Percentiles rank a stretch among this genome's conserved stretches.
phyloP scores from a whole-genome alignment of 2,329 filamentous ascomycete genomes.

The Berkeleyomyces basicola region DNA sequence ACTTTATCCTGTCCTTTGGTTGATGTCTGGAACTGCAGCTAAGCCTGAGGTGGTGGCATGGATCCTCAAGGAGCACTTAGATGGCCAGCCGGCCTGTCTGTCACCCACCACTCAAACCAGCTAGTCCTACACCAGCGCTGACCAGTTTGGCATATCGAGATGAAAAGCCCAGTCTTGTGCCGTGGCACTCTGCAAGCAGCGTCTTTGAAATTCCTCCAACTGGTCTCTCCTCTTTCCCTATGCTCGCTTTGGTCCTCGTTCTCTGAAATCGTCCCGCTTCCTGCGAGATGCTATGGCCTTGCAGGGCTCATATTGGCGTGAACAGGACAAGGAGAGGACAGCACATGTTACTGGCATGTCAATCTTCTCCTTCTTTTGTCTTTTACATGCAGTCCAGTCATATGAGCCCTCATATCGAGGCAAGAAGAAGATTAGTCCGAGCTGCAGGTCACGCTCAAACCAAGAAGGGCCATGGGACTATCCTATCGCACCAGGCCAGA shows the following conservation, averaged over 20 bases:
- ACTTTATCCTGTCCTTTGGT: neutral
- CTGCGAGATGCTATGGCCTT: too few species aligned
- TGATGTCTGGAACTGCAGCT: neutral
- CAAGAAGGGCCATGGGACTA: neutral
- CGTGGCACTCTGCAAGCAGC: neutral
- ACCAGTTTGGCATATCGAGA: neutral
- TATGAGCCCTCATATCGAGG: neutral
- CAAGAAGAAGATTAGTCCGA: neutral
- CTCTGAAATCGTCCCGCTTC: too few species aligned
- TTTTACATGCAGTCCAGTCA: neutral
- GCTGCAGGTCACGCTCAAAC: neutral
- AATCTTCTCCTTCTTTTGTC: neutral
- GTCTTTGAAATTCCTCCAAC: neutral
- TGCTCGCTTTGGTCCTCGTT: too few species aligned
- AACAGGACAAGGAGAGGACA: neutral
- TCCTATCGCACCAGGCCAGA: neutral
- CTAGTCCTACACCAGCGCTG: neutral
- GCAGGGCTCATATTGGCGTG: too few species aligned
- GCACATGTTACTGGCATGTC: neutral
- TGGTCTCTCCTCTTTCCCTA: too few species aligned
- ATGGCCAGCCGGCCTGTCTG: neutral
- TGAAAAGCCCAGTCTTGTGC: neutral
- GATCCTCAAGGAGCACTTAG: neutral
- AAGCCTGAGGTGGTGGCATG: neutral
- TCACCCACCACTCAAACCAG: neutral